phyloP scores from a whole-genome alignment of 2,329 filamentous ascomycete genomes.

The Epichloe hybrida region DNA sequence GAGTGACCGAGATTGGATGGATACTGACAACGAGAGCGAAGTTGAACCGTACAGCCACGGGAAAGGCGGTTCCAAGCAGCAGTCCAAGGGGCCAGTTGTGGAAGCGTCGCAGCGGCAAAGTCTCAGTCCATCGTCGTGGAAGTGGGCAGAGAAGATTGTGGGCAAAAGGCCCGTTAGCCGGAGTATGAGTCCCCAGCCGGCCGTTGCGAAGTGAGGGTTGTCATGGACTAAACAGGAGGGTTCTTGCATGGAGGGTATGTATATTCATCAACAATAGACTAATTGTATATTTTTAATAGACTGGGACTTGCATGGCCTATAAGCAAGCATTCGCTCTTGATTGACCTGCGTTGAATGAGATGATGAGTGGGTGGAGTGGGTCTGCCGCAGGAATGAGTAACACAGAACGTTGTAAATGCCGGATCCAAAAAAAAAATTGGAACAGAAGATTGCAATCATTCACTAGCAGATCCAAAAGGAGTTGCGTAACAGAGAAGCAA shows the following conservation, averaged over 20 bases:
- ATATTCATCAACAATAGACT: not conserved
- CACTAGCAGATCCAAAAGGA: no score
- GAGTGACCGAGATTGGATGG: conserved; percentile 52
- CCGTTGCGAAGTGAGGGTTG: not conserved
- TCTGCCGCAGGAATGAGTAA: no score
- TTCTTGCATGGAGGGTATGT: not conserved
- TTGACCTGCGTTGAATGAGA: no score
- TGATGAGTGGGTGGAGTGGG: no score
- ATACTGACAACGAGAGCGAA: conserved; percentile 35
- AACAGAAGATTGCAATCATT: no score
- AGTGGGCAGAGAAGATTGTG: conserved; percentile 42
- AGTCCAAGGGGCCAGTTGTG: conserved; percentile 6
- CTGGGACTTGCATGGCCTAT: not conserved
- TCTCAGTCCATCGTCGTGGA: conserved; percentile 26
- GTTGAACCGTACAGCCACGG: conserved; percentile 11
- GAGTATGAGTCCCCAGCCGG: conserved; percentile 14
- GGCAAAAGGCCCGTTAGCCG: conserved; percentile 24
- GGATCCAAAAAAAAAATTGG: no score
- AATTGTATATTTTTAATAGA: not conserved
- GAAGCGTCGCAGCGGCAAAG: conserved; percentile 3
- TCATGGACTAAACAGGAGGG: not conserved
- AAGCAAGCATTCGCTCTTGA: no score
- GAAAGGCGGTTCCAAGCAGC: conserved; percentile 5
- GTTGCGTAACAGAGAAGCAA: not conserved
- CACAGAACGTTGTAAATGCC: no score